Conservation (phyloP, 2,329 filamentous ascomycete species). For the Geosmithia flava region DNA sequence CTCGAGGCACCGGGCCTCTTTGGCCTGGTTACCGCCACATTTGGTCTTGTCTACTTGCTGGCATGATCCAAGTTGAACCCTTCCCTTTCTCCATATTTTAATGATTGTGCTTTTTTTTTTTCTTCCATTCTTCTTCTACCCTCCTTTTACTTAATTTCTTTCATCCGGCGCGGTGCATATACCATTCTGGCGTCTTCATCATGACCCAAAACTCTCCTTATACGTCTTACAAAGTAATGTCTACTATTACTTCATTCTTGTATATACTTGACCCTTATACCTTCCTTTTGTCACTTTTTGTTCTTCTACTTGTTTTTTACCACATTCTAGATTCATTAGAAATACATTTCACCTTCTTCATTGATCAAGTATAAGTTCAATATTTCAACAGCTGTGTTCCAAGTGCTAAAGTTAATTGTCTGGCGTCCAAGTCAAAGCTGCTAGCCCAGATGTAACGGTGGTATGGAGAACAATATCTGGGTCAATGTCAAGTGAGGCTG, state of each 20-base stretch:
- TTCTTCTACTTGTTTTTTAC: background rate
- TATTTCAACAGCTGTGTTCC: too few relatives aligned
- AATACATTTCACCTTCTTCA: too few relatives aligned
- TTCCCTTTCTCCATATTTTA: background rate
- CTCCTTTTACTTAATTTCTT: background rate
- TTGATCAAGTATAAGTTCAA: too few relatives aligned
- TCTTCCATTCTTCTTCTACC: background rate
- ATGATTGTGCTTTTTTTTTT: background rate
- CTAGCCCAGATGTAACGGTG: too few relatives aligned
- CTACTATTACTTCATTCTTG: background rate
- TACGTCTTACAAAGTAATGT: background rate
- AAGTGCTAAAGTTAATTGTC: too few relatives aligned
- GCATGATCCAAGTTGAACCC: background rate
- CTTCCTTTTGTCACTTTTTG: background rate
- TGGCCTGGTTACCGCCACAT: constrained; percentile 2
- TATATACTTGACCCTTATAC: background rate
- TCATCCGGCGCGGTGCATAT: background rate
- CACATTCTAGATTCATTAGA: background rate
- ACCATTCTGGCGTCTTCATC: background rate
- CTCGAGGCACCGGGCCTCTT: constrained; percentile 3
- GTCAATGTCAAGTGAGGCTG: too few relatives aligned
- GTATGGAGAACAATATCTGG: too few relatives aligned
- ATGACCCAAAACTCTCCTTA: background rate
- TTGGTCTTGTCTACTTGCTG: constrained; percentile 5
- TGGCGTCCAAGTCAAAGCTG: too few relatives aligned